Percentiles rank a stretch among this genome's conserved stretches.
Conservation (phyloP, 768 basidiomycete genomes). For the Termitomyces sp. region DNA sequence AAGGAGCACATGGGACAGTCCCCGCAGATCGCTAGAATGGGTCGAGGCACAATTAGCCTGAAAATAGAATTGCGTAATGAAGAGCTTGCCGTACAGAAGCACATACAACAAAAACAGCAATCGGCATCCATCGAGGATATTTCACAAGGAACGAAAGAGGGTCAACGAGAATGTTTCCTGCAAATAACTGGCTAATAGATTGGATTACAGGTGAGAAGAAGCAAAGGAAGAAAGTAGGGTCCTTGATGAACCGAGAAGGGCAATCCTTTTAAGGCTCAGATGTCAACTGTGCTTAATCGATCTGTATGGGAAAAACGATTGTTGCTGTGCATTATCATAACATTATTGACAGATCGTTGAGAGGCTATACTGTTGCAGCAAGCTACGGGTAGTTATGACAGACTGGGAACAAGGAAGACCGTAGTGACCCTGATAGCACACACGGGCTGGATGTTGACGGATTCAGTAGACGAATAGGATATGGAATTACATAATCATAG, state of each 20-base stretch:
- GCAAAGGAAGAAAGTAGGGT: neutral
- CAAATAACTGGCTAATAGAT: neutral
- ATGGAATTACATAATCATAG: no score
- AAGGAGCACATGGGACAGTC: conserved; percentile 3
- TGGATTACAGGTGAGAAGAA: neutral
- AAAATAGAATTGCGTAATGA: neutral
- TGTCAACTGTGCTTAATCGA: neutral
- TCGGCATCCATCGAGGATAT: conserved; percentile 4
- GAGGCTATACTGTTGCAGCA: neutral
- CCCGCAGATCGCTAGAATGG: conserved; percentile 6
- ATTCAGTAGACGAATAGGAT: no score
- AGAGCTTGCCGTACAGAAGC: conserved; percentile 4
- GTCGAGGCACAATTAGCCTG: neutral
- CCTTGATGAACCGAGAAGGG: neutral
- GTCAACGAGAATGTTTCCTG: neutral
- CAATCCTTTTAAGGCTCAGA: neutral
- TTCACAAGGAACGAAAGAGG: neutral
- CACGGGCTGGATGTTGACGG: no score
- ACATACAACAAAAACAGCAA: conserved; percentile 9
- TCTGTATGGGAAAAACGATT: neutral
- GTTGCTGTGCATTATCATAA: neutral
- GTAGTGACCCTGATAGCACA: no score
- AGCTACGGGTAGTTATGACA: no score
- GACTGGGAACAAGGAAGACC: no score
- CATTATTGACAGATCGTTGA: no score